A percentile compares a stretch with the other conserved stretches of the same genome.
Conservation (phyloP, 1,284 basidiomycete species). For the Ustilago trichophora region DNA sequence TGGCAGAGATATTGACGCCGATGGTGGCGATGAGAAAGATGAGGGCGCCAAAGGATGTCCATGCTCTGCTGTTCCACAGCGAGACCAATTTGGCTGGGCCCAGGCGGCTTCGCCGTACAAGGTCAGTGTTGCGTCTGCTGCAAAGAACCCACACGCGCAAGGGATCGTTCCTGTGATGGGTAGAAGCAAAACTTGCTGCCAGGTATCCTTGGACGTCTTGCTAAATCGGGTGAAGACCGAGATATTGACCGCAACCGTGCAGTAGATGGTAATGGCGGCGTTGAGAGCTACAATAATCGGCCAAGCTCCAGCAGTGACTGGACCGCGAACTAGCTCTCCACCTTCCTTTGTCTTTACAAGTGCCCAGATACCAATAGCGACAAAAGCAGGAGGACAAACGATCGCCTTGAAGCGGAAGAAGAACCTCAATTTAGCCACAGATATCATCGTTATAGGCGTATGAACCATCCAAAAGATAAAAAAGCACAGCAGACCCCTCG, state of each 20-base stretch:
- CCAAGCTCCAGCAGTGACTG: slow-evolving; percentile 29
- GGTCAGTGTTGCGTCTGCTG: slow-evolving; percentile 14
- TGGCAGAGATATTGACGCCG: slow-evolving; percentile 25
- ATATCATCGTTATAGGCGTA: slow-evolving; percentile 29
- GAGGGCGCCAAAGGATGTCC: slow-evolving; percentile 22
- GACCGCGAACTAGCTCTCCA: slow-evolving; percentile 13
- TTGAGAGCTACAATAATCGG: slow-evolving; percentile 20
- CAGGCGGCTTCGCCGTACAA: slow-evolving; percentile 27
- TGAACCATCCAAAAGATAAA: slow-evolving; percentile 28
- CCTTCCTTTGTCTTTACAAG: slow-evolving; percentile 10
- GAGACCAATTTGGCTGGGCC: slow-evolving; percentile 23
- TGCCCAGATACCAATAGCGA: slow-evolving; percentile 31
- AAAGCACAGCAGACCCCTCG: slow-evolving; percentile 17
- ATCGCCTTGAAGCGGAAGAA: slow-evolving; percentile 26
- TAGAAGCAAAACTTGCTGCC: slow-evolving; percentile 26
- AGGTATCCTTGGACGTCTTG: slow-evolving; percentile 15
- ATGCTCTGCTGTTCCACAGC: slow-evolving; percentile 8
- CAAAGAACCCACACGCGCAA: slow-evolving; percentile 26
- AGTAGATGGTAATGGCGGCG: slow-evolving; percentile 22
- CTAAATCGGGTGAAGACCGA: slow-evolving; percentile 25
- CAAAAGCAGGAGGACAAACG: slow-evolving; percentile 22
- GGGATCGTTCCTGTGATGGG: slow-evolving; percentile 29
- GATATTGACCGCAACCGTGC: slow-evolving; percentile 32
- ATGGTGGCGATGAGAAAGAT: slow-evolving; percentile 29
- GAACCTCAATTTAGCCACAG: slow-evolving; percentile 18